Conservation (phyloP, 176 grass and related monocot genomes). For the Aegilops tauschii region DNA sequence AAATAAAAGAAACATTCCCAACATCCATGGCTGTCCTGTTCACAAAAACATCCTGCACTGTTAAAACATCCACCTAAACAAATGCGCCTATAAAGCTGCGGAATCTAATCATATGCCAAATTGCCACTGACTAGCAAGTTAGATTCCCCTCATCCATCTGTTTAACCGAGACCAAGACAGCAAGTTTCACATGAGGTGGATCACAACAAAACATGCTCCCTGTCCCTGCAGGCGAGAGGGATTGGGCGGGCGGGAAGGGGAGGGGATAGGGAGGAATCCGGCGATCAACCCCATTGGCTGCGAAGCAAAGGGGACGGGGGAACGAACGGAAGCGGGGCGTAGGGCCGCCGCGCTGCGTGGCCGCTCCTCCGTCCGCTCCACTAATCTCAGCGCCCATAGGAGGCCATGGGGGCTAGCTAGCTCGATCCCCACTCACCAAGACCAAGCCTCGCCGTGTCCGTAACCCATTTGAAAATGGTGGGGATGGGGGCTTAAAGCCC, state of each 20-base stretch:
- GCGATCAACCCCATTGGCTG: slow-evolving; percentile 41
- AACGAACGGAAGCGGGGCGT: neutral
- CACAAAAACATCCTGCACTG: no score
- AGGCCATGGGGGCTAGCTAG: neutral
- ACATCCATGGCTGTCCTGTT: no score
- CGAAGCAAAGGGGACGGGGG: slow-evolving; percentile 22
- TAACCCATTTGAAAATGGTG: neutral
- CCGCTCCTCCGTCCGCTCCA: slow-evolving; percentile 27
- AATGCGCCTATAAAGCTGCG: no score
- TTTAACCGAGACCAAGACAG: neutral
- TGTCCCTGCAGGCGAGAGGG: neutral
- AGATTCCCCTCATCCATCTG: neutral
- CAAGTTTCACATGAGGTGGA: slow-evolving; percentile 30
- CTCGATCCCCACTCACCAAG: neutral
- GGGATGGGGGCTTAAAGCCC: slow-evolving; percentile 28
- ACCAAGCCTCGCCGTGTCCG: neutral
- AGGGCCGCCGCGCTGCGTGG: slow-evolving; percentile 26
- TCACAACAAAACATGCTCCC: neutral
- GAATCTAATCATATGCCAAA: slow-evolving; percentile 5
- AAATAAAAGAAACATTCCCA: neutral
- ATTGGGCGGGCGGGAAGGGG: no score
- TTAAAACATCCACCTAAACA: no score
- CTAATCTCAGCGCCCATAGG: slow-evolving; percentile 46
- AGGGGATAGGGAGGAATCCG: slow-evolving; percentile 68
- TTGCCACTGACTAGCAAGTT: neutral